Evolutionary conservation across 257 asterid genomes (phyloP).

Genomic region (Phtheirospermum japonicum): DNA sequence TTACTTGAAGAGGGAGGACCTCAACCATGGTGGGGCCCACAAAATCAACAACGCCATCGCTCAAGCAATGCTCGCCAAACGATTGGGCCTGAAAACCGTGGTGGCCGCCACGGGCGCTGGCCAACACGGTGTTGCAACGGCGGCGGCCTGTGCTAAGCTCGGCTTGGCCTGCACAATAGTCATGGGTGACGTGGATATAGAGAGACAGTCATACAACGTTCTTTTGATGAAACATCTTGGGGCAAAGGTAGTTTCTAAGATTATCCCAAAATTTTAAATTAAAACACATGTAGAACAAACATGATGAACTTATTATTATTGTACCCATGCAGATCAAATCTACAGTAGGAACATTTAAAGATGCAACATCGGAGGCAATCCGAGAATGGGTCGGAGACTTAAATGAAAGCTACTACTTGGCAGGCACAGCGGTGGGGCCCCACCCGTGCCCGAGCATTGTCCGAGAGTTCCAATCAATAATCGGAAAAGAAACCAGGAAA

Average conservation of each 20-base stretch:
- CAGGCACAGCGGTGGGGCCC: conserved; percentile 69
- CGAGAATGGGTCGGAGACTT: conserved; percentile 59
- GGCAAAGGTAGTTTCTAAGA: conserved; percentile 44
- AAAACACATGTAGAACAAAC: not conserved
- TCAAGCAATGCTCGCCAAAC: conserved; percentile 84
- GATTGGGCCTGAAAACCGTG: conserved; percentile 45
- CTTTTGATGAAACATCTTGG: conserved; percentile 63
- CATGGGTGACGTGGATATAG: conserved; percentile 58
- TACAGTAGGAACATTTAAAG: conserved; percentile 60
- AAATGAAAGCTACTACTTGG: conserved; percentile 49
- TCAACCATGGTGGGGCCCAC: conserved; percentile 74
- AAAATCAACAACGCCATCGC: conserved; percentile 86
- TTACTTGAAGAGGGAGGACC: conserved; percentile 77
- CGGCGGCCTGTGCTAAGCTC: conserved; percentile 74
- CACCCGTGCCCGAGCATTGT: conserved; percentile 80
- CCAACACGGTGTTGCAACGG: conserved; percentile 82
- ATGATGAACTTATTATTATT: not conserved
- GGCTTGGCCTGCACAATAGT: conserved; percentile 50
- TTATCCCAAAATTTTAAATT: not conserved
- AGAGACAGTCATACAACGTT: conserved; percentile 57
- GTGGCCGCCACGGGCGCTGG: conserved; percentile 81
- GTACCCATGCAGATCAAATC: conserved; percentile 36
- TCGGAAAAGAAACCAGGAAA: conserved; percentile 71
- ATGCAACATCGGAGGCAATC: conserved; percentile 70
- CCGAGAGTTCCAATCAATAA: conserved; percentile 62